Conservation (phyloP, 176 grass and related monocot species). For the Hordeum marinum region DNA sequence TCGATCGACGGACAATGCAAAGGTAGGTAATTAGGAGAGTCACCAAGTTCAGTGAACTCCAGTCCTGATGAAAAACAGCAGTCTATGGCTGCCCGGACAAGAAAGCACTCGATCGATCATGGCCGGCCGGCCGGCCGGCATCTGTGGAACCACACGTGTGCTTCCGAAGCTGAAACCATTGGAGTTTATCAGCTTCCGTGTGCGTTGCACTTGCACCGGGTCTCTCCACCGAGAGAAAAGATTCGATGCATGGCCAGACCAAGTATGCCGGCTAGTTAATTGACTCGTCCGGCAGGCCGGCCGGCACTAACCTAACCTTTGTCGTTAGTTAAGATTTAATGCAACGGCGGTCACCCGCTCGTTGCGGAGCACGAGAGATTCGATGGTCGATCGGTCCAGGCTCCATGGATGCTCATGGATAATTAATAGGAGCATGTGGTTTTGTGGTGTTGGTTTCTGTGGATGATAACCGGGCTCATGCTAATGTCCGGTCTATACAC, state of each 20-base stretch:
- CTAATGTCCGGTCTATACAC: no score
- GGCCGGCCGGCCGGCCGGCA: no score
- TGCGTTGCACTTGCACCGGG: no score
- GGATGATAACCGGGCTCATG: no score
- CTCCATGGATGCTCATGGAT: not conserved
- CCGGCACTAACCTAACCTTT: not conserved
- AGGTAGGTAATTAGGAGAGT: no score
- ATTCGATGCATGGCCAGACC: not conserved
- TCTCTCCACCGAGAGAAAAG: not conserved
- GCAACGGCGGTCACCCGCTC: not conserved
- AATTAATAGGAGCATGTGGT: no score
- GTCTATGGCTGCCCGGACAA: not conserved
- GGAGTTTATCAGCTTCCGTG: not conserved
- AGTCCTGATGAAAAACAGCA: no score
- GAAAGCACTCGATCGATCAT: no score
- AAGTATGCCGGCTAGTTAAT: not conserved
- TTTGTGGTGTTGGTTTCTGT: no score
- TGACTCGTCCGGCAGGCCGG: not conserved
- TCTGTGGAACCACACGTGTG: not conserved
- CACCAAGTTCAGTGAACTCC: no score
- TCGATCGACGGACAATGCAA: not conserved
- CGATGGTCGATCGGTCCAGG: not conserved
- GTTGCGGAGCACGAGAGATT: not conserved
- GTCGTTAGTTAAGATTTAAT: not conserved
- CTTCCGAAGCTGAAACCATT: not conserved